Evolutionary conservation across 2,329 filamentous ascomycete species (phyloP).

Genomic region (Davidsoniella neocaledoniae): DNA sequence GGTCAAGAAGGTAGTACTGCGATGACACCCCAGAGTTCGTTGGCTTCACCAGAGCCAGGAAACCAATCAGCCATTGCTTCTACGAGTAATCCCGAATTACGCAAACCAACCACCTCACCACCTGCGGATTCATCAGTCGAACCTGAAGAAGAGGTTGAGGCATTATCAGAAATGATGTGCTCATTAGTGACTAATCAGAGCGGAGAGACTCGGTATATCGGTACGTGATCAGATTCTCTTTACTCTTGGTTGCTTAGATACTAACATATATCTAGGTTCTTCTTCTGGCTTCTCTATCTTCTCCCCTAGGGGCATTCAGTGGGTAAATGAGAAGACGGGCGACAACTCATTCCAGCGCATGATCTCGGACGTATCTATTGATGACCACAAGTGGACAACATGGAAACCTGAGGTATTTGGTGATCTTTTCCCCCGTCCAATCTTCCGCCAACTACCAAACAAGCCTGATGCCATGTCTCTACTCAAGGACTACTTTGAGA

Average conservation of each 20-base stretch:
- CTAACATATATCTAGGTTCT: constrained; percentile 42
- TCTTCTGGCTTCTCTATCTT: constrained; percentile 98
- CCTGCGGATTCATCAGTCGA: constrained; percentile 24
- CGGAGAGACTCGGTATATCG: constrained; percentile 91
- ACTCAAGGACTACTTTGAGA: constrained; percentile 88
- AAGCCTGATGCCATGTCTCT: constrained; percentile 79
- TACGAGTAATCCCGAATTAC: constrained; percentile 17
- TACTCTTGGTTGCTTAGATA: background rate
- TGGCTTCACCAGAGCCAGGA: constrained; percentile 34
- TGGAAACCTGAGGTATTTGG: constrained; percentile 98
- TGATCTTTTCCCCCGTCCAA: constrained; percentile 71
- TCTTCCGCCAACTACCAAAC: constrained; percentile 69
- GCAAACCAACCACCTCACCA: constrained; percentile 16
- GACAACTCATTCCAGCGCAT: constrained; percentile 87
- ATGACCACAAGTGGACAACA: constrained; percentile 89
- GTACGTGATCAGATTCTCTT: constrained; percentile 28
- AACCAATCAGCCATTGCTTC: constrained; percentile 14
- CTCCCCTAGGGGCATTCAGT: constrained; percentile 92
- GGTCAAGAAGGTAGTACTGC: constrained; percentile 23
- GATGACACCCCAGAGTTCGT: constrained; percentile 35
- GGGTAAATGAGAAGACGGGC: constrained; percentile 97
- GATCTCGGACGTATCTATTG: constrained; percentile 79
- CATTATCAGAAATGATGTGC: constrained; percentile 96
- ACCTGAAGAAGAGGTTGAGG: constrained; percentile 56
- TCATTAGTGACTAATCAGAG: constrained; percentile 88